Evolutionary conservation across 495 filamentous ascomycete species (phyloP).

Genomic region (Xylaria grammica): DNA sequence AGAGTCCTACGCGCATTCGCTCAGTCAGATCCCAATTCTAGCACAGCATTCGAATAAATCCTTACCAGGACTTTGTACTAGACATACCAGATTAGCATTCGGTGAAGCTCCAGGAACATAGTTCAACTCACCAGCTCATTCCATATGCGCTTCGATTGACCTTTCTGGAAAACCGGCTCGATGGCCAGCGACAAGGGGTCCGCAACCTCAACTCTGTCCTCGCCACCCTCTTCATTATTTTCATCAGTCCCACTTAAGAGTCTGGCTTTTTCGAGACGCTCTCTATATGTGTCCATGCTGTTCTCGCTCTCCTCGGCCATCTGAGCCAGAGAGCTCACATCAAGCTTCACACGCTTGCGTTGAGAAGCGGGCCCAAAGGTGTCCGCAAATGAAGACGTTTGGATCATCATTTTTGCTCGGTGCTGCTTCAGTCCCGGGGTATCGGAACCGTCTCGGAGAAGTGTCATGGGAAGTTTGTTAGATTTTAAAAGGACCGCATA

Average conservation of each 20-base stretch:
- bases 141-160: slow-evolving; percentile 94
- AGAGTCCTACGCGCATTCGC: no score
- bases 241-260: slow-evolving; percentile 71
- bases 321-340: slow-evolving; percentile 78
- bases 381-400: slow-evolving; percentile 81
- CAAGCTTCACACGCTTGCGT: slow-evolving; percentile 87
- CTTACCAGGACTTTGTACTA: slow-evolving; percentile 87
- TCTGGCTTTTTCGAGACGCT: slow-evolving; percentile 73
- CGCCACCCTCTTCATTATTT: slow-evolving; percentile 53
- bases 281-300: slow-evolving; percentile 78
- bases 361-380: slow-evolving; percentile 94
- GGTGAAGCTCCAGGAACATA: no score
- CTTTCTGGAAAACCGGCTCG: slow-evolving; percentile 92
- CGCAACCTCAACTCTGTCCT: slow-evolving; percentile 51
- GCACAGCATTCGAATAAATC: no score
- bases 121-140: slow-evolving; percentile 67
- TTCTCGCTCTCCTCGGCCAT: slow-evolving; percentile 78
- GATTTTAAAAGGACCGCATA: slow-evolving; percentile 90
- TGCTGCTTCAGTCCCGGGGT: slow-evolving; percentile 85
- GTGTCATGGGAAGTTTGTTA: slow-evolving; percentile 87
- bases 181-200: slow-evolving; percentile 68
- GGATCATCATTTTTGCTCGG: slow-evolving; percentile 90
- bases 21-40: no score
- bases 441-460: slow-evolving; percentile 69
- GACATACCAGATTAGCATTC: no score